These are phyloP conservation scores for Cutaneotrichosporon cyanovorans DNA, from an alignment of 1,284 basidiomycete genomes.

Conservation along the genomic window DNA sequence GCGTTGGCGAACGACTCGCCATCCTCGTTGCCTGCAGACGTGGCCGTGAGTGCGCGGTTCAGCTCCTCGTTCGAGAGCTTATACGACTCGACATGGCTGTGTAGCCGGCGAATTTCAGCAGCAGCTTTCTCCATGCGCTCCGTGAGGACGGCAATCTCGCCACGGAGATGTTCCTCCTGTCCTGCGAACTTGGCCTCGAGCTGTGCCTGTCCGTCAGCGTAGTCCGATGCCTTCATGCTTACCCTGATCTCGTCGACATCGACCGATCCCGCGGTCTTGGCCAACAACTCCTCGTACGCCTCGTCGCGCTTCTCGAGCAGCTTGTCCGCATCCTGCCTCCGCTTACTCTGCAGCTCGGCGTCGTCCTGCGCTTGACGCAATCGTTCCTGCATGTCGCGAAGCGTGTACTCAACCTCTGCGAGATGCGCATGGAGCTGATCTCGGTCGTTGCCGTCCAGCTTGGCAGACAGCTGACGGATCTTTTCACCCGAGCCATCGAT, in stretches of 20 bases:
- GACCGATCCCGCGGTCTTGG: conserved; percentile 32
- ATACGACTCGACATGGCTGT: conserved; percentile 81
- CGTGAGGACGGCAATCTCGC: conserved; percentile 82
- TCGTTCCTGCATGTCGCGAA: conserved; percentile 83
- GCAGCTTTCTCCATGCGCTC: conserved; percentile 82
- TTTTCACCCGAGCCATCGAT: conserved; percentile 33
- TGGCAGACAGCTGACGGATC: conserved; percentile 34
- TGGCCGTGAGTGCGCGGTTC: conserved; percentile 93
- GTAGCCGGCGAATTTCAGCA: conserved; percentile 77
- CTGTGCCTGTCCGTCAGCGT: conserved; percentile 57
- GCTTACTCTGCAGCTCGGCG: conserved; percentile 71
- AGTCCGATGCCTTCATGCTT: conserved; percentile 22
- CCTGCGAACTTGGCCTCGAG: conserved; percentile 88
- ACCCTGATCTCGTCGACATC: conserved; percentile 85
- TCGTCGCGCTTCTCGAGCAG: conserved; percentile 74
- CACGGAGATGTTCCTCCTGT: conserved; percentile 79
- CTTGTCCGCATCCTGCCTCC: conserved; percentile 80
- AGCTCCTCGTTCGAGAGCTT: conserved; percentile 97
- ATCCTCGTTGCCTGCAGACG: conserved; percentile 90
- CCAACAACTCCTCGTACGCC: conserved; percentile 93
- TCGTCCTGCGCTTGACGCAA: conserved; percentile 86
- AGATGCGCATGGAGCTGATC: conserved; percentile 71
- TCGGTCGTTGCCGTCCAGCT: conserved; percentile 38
- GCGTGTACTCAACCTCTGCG: conserved; percentile 74
- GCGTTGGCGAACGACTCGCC: conserved; percentile 94